These are phyloP conservation scores for Diplodia corticola DNA, from an alignment of 2,329 filamentous ascomycete genomes.

Conservation along the genomic window DNA sequence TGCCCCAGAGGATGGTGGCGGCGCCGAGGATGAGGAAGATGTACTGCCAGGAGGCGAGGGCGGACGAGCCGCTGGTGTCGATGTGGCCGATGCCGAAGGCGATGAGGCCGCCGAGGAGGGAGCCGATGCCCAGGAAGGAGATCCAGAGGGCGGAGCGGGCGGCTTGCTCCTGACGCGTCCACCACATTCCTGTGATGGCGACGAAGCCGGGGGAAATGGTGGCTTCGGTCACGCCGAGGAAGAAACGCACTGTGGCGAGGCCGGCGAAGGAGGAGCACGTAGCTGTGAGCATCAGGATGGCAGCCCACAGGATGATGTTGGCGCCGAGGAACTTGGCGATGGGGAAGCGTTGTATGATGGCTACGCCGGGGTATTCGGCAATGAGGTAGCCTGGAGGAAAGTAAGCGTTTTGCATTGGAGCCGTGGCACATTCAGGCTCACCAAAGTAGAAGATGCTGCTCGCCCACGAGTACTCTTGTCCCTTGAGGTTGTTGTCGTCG, in stretches of 20 bases:
- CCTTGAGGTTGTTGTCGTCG: slow-evolving; percentile 24
- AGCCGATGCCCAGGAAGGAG: slow-evolving; percentile 57
- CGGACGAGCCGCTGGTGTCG: slow-evolving; percentile 24
- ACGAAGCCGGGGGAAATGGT: slow-evolving; percentile 43
- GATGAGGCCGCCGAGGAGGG: slow-evolving; percentile 42
- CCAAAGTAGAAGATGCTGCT: slow-evolving; percentile 26
- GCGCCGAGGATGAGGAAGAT: slow-evolving; percentile 43
- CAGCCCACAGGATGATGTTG: slow-evolving; percentile 55
- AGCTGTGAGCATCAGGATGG: slow-evolving; percentile 60
- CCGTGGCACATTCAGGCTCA: slow-evolving; percentile 52
- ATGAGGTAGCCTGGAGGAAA: slow-evolving; percentile 24
- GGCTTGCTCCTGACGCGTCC: slow-evolving; percentile 59
- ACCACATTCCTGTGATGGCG: slow-evolving; percentile 63
- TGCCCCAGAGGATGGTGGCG: slow-evolving; percentile 38
- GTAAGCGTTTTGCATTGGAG: slow-evolving; percentile 43
- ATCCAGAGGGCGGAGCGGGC: slow-evolving; percentile 57
- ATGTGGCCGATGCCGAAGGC: slow-evolving; percentile 44
- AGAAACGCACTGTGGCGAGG: slow-evolving; percentile 61
- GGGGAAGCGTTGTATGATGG: slow-evolving; percentile 58
- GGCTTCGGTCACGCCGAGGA: slow-evolving; percentile 70
- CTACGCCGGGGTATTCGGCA: slow-evolving; percentile 64
- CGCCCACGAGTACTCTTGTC: slow-evolving; percentile 26
- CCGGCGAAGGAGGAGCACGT: slow-evolving; percentile 61
- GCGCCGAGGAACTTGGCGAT: slow-evolving; percentile 50
- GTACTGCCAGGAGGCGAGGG: slow-evolving; percentile 41